Conservation (phyloP, 1,284 basidiomycete species). For the Cryptococcus maquisensis region DNA sequence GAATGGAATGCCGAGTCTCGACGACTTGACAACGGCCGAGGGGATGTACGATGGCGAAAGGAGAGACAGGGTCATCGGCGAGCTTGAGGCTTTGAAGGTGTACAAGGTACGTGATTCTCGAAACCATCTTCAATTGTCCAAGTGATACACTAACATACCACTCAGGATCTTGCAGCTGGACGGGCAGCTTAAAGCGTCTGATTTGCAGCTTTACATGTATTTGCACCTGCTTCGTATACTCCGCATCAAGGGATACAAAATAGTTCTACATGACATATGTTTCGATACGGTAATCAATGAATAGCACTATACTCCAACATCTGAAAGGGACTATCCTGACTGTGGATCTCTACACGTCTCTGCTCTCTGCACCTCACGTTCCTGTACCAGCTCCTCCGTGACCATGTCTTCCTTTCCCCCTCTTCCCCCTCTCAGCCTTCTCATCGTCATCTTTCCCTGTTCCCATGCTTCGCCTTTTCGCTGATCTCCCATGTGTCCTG, state of each 20-base stretch:
- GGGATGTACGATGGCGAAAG: slow-evolving; percentile 25
- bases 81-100: slow-evolving; percentile 46
- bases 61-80: slow-evolving; percentile 43
- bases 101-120: slow-evolving; percentile 34
- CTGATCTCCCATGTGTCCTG: slow-evolving; percentile 12
- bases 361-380: not conserved
- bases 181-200: slow-evolving; percentile 30
- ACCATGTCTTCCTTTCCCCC: slow-evolving; percentile 15
- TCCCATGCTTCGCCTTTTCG: slow-evolving; percentile 25
- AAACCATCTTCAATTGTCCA: not conserved
- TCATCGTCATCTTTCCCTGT: slow-evolving; percentile 5
- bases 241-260: no score
- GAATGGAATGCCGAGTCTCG: not conserved
- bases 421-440: slow-evolving; percentile 7
- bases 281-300: no score
- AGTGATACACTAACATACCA: not conserved
- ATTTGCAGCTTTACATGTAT: no score
- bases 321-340: no score
- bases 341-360: not conserved
- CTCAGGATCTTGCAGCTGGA: slow-evolving; percentile 40
- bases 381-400: slow-evolving; percentile 1
- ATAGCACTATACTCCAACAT: no score
- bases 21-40: no score
- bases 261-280: no score
- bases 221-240: no score